A percentile compares a stretch with the other conserved stretches of the same genome.
These are phyloP conservation scores for Termitomyces sp. DNA, from an alignment of 768 basidiomycete genomes.

Conservation along the genomic window DNA sequence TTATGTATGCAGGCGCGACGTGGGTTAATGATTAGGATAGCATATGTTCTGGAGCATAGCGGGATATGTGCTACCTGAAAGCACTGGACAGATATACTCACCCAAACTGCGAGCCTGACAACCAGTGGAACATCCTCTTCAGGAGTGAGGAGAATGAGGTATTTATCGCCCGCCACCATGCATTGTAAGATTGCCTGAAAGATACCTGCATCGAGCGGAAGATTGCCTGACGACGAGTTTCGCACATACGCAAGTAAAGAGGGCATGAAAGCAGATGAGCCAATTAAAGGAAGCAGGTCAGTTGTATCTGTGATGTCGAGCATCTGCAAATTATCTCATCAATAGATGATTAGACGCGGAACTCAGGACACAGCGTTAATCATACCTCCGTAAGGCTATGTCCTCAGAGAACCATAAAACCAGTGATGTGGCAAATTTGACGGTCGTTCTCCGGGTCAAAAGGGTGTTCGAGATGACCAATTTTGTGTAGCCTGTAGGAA, in stretches of 20 bases:
- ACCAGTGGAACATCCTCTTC: conserved; percentile 62
- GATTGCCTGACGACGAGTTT: conserved; percentile 30
- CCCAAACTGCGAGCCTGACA: conserved; percentile 51
- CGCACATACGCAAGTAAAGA: conserved; percentile 42
- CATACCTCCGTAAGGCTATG: neutral
- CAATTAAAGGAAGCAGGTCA: conserved; percentile 29
- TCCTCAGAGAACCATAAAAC: neutral
- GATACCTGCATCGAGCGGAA: conserved; percentile 58
- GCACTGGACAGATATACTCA: conserved; percentile 25
- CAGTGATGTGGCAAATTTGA: neutral
- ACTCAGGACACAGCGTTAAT: neutral
- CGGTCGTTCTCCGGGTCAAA: neutral
- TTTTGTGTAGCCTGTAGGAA: neutral
- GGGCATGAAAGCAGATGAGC: conserved; percentile 44
- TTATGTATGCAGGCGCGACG: neutral
- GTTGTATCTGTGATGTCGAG: conserved; percentile 10
- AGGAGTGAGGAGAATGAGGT: conserved; percentile 58
- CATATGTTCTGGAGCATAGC: neutral
- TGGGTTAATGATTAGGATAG: neutral
- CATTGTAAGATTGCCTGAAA: conserved; percentile 63
- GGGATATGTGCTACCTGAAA: neutral
- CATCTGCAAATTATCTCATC: conserved; percentile 3
- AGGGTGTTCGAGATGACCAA: neutral
- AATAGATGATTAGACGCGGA: neutral
- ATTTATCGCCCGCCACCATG: conserved; percentile 54